phyloP scores from a whole-genome alignment of 306 rosid species.

The Quercus suber region DNA sequence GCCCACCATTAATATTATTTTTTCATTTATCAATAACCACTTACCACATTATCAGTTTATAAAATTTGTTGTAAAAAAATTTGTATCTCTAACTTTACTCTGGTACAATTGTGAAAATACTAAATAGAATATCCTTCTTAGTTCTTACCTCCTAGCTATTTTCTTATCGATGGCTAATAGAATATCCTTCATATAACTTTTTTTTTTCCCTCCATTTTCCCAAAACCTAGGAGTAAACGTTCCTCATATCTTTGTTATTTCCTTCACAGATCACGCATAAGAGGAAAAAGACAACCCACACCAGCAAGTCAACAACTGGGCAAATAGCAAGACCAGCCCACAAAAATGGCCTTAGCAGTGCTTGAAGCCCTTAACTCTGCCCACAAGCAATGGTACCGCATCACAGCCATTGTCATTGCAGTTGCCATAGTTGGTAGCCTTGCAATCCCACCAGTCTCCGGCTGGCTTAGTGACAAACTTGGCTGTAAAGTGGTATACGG shows the following conservation, averaged over 20 bases:
- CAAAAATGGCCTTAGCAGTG: slow-evolving; percentile 60
- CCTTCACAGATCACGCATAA: neutral
- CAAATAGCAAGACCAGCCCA: too few species aligned
- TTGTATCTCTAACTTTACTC: too few species aligned
- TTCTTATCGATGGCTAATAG: too few species aligned
- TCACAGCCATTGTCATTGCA: slow-evolving; percentile 75
- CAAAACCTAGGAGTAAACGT: slow-evolving; percentile 21
- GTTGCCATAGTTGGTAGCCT: slow-evolving; percentile 69
- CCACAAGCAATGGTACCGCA: slow-evolving; percentile 76
- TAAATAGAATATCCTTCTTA: too few species aligned
- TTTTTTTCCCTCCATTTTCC: too few species aligned
- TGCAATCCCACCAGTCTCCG: slow-evolving; percentile 52
- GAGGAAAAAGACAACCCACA: neutral
- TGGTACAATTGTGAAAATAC: too few species aligned
- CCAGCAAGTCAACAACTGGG: neutral
- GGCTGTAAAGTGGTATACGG: slow-evolving; percentile 76
- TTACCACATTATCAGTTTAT: accelerated
- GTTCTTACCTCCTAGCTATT: too few species aligned
- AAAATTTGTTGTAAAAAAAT: too few species aligned
- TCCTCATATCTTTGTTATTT: neutral
- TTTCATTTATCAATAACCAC: too few species aligned
- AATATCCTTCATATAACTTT: too few species aligned
- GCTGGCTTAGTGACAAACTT: slow-evolving; percentile 64
- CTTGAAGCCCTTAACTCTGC: slow-evolving; percentile 70
- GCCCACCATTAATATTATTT: too few species aligned